Evolutionary conservation across 192 early-diverging fungal genomes (phyloP).

Genomic region (Umbelopsis sp.): DNA sequence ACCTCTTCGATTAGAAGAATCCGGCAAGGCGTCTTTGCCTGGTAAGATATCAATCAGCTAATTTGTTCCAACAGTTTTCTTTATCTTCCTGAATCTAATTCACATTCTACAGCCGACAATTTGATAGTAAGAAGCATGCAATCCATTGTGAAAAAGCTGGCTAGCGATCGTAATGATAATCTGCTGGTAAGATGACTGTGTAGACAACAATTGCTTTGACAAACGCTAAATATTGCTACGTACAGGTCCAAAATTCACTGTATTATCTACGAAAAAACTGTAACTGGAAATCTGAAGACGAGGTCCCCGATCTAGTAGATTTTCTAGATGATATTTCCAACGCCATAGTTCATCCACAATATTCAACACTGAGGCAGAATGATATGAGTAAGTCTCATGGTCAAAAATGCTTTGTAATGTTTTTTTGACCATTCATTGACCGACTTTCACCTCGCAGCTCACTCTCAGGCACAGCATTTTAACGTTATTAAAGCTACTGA

Average conservation of each 20-base stretch:
- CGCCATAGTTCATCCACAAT: neutral
- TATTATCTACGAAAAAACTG: neutral
- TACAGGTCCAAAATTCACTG: neutral
- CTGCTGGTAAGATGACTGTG: neutral
- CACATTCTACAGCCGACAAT: neutral
- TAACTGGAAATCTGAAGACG: neutral
- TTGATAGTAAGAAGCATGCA: neutral
- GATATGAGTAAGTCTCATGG: neutral
- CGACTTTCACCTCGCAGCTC: neutral
- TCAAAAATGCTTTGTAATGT: neutral
- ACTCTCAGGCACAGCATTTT: neutral
- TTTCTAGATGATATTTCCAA: conserved; percentile 4
- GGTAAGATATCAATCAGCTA: neutral
- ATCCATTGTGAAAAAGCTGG: neutral
- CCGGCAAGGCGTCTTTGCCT: neutral
- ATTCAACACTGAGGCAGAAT: neutral
- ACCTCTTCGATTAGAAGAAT: neutral
- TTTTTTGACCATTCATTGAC: too few relatives aligned
- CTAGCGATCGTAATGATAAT: neutral
- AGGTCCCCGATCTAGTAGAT: neutral
- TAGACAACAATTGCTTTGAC: neutral
- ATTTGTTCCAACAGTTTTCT: neutral
- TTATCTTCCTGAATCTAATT: neutral
- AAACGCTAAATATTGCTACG: neutral
- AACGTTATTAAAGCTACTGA: conserved; percentile 12